Base-by-base conservation (phyloP, 768 basidiomycete genomes). In the Lactarius indigo region DNA sequence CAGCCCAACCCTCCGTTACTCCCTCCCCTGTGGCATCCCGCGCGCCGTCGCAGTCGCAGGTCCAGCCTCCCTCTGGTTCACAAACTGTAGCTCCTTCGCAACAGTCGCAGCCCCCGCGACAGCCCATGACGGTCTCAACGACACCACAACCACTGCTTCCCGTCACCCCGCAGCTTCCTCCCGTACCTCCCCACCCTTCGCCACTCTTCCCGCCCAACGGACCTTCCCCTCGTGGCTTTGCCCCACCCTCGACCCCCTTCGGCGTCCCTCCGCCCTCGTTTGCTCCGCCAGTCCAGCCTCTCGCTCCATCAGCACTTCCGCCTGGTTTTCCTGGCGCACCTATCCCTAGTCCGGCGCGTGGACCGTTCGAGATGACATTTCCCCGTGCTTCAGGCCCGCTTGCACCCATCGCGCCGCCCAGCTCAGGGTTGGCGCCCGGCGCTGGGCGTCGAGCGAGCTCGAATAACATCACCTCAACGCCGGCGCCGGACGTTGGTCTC, bases 401-500 rank as follows among this genome's bases (percentile, higher is more conserved):
- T 35, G 71, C 84, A 12, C 86, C 87, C 1, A 88, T 89, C 59
- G 87, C 82, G 7, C 83, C 84, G 5, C 72, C 72, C n/a, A 72
- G 68, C 75, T 86, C 44, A 78, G 82, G 30, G 80, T 84, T 47
- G 84, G 83, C 41, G 74, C 82, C 57, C 78, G 87, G 50, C 80
- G 84, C 63, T 83, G 74, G 73, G 71, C 72, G 75, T 75, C 77
- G 56, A 77, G 77, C 54, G 72, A 79, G 8, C 83, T 81, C 56
- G 86, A 83, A 30, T 87, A 89, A 26, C n/a, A n/a, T 10, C 20
- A 31, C 87, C 85, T 15, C 87, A 88, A 67, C 83, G 82, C 23
- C 82, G 86, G 30, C 87, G 76, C 72, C 20, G 58, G 63, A 56
- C 73, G 54, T 69, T 42, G 66, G 66, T 12, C 69, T 31, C 31